These are phyloP conservation scores for Diaporthe sp. DNA, from an alignment of 2,329 filamentous ascomycete genomes.

Conservation along the genomic window DNA sequence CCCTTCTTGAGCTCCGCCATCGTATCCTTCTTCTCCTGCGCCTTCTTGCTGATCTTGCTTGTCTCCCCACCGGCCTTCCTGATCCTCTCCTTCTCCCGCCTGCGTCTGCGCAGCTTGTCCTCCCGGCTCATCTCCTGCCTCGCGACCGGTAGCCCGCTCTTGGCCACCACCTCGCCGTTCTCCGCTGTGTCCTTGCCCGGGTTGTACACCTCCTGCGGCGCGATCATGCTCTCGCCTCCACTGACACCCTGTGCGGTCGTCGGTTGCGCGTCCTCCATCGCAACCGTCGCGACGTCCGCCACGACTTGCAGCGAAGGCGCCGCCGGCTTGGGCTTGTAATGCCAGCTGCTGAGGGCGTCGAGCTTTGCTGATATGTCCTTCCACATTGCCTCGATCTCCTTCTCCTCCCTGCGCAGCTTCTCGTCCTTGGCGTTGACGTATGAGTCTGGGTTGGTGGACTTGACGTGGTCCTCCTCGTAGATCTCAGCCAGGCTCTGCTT, in stretches of 20 bases:
- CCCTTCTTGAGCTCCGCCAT: constrained; percentile 67
- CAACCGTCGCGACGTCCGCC: constrained; percentile 88
- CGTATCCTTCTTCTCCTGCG: constrained; percentile 61
- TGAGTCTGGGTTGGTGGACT: constrained; percentile 78
- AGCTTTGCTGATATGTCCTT: constrained; percentile 82
- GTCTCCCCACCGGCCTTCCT: constrained; percentile 70
- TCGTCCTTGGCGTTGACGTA: constrained; percentile 87
- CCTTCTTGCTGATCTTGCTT: constrained; percentile 68
- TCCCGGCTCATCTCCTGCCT: constrained; percentile 90
- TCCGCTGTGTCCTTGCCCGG: constrained; percentile 74
- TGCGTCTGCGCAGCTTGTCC: constrained; percentile 80
- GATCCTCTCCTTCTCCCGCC: constrained; percentile 87
- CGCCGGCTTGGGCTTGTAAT: constrained; percentile 91
- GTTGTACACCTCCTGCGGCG: constrained; percentile 93
- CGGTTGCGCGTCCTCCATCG: constrained; percentile 95
- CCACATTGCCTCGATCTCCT: constrained; percentile 86
- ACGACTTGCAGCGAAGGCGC: constrained; percentile 87
- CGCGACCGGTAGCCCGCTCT: constrained; percentile 80
- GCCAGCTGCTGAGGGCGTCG: constrained; percentile 91
- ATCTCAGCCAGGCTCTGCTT: constrained; percentile 89
- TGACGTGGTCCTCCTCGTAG: constrained; percentile 93
- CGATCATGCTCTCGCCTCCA: constrained; percentile 78
- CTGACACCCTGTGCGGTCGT: constrained; percentile 80
- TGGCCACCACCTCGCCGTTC: constrained; percentile 79
- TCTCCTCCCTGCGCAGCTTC: constrained; percentile 83